phyloP scores from a whole-genome alignment of 768 basidiomycete genomes.

The Tylopilus felleus region DNA sequence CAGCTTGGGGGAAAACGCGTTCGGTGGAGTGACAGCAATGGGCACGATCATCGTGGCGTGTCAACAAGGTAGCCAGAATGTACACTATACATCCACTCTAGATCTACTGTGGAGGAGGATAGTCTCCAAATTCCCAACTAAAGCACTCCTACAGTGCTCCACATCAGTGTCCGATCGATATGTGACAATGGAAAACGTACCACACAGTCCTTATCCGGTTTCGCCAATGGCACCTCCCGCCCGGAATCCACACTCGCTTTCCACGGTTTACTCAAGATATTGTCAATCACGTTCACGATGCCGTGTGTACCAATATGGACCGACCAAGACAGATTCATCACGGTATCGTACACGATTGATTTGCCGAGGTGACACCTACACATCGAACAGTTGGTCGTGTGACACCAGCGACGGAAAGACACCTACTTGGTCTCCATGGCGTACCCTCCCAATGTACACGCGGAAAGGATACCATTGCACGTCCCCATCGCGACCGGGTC shows the following conservation, averaged over 20 bases:
- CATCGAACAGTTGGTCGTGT: not conserved
- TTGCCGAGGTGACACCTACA: slow-evolving; percentile 80
- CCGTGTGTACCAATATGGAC: slow-evolving; percentile 80
- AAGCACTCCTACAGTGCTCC: slow-evolving; percentile 55
- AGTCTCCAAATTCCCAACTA: slow-evolving; percentile 67
- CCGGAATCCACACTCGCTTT: slow-evolving; percentile 54
- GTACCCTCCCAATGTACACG: slow-evolving; percentile 85
- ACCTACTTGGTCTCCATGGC: slow-evolving; percentile 75
- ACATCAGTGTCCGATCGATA: not conserved
- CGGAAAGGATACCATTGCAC: slow-evolving; percentile 76
- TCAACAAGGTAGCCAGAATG: not conserved
- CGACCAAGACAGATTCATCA: slow-evolving; percentile 78
- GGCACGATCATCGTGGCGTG: slow-evolving; percentile 61
- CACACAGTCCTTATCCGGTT: slow-evolving; percentile 63
- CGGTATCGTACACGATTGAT: slow-evolving; percentile 89
- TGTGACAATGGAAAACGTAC: slow-evolving; percentile 41
- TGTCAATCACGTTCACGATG: slow-evolving; percentile 77
- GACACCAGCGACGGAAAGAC: not conserved
- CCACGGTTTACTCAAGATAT: slow-evolving; percentile 71
- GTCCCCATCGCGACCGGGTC: slow-evolving; percentile 93
- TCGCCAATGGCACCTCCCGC: slow-evolving; percentile 57
- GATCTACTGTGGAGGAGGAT: slow-evolving; percentile 14
- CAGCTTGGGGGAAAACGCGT: slow-evolving; percentile 40
- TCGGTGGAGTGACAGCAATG: slow-evolving; percentile 39
- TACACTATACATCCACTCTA: not conserved